Percentiles rank a stretch among this genome's conserved stretches.
These are phyloP conservation scores for Amylocarpus encephaloides DNA, from an alignment of 2,329 filamentous ascomycete genomes.

Conservation along the genomic window DNA sequence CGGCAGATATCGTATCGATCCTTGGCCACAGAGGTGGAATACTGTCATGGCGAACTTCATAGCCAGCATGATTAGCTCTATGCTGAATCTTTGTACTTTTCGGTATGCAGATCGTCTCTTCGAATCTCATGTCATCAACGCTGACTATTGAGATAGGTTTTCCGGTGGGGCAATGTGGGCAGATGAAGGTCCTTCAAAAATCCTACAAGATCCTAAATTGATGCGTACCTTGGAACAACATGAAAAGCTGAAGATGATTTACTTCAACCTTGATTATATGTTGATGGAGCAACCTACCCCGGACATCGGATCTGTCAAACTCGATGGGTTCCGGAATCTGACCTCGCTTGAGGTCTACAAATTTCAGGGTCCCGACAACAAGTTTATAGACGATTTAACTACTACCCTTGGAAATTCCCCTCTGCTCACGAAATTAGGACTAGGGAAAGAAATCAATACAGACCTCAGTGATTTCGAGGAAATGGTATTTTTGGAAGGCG, in stretches of 20 bases:
- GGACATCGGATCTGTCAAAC: background rate
- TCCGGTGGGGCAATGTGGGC: background rate
- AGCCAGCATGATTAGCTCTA: slow-evolving; percentile 4
- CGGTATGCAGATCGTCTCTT: background rate
- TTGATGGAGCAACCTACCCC: background rate
- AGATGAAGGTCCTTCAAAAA: background rate
- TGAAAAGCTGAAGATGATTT: background rate
- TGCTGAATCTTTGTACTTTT: slow-evolving; percentile 12
- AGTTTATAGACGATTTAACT: slow-evolving; percentile 1
- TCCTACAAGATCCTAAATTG: slow-evolving; percentile 5
- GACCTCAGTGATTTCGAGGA: background rate
- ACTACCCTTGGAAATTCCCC: background rate
- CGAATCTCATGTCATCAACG: background rate
- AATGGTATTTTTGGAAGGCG: background rate
- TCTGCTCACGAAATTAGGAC: slow-evolving; percentile 7
- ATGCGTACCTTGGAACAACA: slow-evolving; percentile 3
- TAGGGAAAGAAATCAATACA: background rate
- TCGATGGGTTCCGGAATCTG: slow-evolving; percentile 8
- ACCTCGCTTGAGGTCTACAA: slow-evolving; percentile 11
- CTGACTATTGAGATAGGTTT: slow-evolving; percentile 1
- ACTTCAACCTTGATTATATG: background rate
- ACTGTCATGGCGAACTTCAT: slow-evolving; percentile 3
- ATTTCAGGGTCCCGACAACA: background rate
- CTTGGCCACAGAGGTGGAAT: background rate
- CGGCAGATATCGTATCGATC: background rate